Conservation (phyloP, 129 eudicot genomes). For the Tagetes patula region DNA sequence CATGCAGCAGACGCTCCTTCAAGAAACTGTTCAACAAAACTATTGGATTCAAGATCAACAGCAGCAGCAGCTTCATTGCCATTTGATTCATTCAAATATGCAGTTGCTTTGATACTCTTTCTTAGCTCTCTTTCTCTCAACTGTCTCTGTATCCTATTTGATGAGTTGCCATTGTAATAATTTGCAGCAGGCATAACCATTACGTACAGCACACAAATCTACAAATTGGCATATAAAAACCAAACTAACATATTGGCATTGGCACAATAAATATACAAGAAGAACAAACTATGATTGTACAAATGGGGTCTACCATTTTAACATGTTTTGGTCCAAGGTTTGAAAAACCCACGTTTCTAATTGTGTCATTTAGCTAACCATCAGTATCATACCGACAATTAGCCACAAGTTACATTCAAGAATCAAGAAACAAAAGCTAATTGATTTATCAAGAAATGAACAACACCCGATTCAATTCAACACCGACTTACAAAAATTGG, state of each 20-base stretch:
- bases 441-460: constrained; percentile 1
- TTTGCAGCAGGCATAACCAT: constrained; percentile 80
- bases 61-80: constrained; percentile 38
- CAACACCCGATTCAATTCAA: constrained; percentile 23
- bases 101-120: constrained; percentile 43
- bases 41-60: constrained; percentile 43
- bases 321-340: constrained; percentile 16
- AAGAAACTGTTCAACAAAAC: constrained; percentile 45
- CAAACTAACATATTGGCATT: neutral
- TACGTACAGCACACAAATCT: constrained; percentile 2
- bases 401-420: neutral
- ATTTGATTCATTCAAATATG: constrained; percentile 34
- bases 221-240: constrained; percentile 31
- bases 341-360: constrained; percentile 28
- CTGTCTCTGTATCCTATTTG: constrained; percentile 56
- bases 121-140: constrained; percentile 65
- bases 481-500: constrained; percentile 28
- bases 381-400: neutral
- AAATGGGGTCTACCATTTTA: constrained; percentile 46
- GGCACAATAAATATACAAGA: constrained; percentile 32
- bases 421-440: neutral
- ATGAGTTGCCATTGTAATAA: constrained; percentile 49
- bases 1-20: constrained; percentile 62
- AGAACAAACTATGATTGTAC: constrained; percentile 16
- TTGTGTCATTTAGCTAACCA: neutral